Base-by-base conservation (phyloP, 495 filamentous ascomycete genomes). In the Xylaria curta region DNA sequence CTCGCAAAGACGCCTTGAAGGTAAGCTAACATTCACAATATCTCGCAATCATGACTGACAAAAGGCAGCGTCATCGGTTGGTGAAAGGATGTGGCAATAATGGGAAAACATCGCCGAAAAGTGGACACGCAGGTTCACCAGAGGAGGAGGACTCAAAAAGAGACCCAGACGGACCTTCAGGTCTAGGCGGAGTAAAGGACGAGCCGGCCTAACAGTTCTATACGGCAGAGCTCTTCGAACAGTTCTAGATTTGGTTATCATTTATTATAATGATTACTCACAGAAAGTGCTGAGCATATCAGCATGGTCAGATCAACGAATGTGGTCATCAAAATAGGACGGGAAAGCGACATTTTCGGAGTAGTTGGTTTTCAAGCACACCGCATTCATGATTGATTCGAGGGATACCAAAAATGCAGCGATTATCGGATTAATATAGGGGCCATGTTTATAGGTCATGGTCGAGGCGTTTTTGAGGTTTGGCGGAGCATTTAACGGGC, bases 1-100 rank as follows among this genome's bases (percentile, higher is more conserved):
- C 94, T 24, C 85, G 96, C 51, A 99, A 98, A 80, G 96, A 99
- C 85, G 96, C 96, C 24, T 85, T 99, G 17, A 99, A 99, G 92
- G 96, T 98, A 64, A 70, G 82, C 62, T 42, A 21, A 56, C 1
- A 40, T 59, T 36, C 38, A 53, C 36, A 31, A 9, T 44, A 61
- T 36, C 13, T 36, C 24, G 10, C 15, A 15, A 17, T 42, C 6
- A 49, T 49, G 17, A 54, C 74, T 72, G 62, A 75, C 42, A 28
- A 33, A 71, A 67, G 73, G 76, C 75, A 98, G 95, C 87, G 95
- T 76, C 96, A 98, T 85, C 90, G 93, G 54, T 88, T 98, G 10
- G 95, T 98, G 73, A 98, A 98, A 81, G 94, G 94, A 33, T 98
- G 96, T 77, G 95, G 94, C 46, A 89, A 87, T 36, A 86, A 85